These are phyloP conservation scores for Gyrodon lividus DNA, from an alignment of 768 basidiomycete genomes.

Conservation along the genomic window DNA sequence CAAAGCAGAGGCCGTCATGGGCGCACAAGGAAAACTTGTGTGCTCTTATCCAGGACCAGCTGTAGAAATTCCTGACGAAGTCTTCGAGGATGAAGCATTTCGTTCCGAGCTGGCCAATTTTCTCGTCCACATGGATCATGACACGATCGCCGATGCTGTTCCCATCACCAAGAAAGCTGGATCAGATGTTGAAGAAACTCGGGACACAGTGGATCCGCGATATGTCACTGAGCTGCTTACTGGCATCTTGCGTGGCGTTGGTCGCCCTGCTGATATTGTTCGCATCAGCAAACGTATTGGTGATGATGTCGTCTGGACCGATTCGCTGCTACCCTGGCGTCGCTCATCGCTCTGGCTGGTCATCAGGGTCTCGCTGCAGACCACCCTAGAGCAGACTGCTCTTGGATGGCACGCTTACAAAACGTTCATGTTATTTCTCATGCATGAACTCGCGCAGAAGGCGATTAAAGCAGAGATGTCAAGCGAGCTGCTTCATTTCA, in stretches of 20 bases:
- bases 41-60: slow-evolving; percentile 48
- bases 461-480: slow-evolving; percentile 13
- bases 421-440: slow-evolving; percentile 44
- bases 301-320: slow-evolving; percentile 30
- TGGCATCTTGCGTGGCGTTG: slow-evolving; percentile 41
- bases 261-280: slow-evolving; percentile 13
- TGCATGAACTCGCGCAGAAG: slow-evolving; percentile 25
- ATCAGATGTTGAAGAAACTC: slow-evolving; percentile 19
- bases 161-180: slow-evolving; percentile 38
- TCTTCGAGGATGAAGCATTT: slow-evolving; percentile 31
- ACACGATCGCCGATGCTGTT: slow-evolving; percentile 29
- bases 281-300: slow-evolving; percentile 33
- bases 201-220: slow-evolving; percentile 34
- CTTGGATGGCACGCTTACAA: slow-evolving; percentile 39
- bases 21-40: slow-evolving; percentile 39
- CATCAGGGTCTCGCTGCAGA: slow-evolving; percentile 35
- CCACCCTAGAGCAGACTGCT: slow-evolving; percentile 20
- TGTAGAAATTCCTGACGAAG: slow-evolving; percentile 31
- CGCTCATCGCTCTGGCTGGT: slow-evolving; percentile 38
- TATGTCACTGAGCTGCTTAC: slow-evolving; percentile 48
- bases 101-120: slow-evolving; percentile 37
- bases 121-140: slow-evolving; percentile 33
- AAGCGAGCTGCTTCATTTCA: slow-evolving; percentile 30
- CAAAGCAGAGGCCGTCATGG: slow-evolving; percentile 32
- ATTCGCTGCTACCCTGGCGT: slow-evolving; percentile 31